These are phyloP conservation scores for Sanghuangporus sanghuang DNA, from an alignment of 1,284 basidiomycete genomes.

Conservation along the genomic window DNA sequence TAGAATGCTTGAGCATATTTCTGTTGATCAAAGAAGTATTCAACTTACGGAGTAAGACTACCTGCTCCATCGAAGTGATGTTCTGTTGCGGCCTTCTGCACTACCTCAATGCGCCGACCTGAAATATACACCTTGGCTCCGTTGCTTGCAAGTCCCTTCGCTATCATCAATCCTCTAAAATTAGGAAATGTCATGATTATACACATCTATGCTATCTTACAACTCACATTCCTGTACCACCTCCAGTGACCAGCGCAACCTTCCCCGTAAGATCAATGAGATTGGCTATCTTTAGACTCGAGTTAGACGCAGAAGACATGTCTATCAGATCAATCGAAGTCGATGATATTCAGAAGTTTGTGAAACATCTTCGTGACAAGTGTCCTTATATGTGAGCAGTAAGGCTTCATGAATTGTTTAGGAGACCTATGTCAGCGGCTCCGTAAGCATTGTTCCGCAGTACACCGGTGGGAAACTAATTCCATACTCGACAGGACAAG, in stretches of 20 bases:
- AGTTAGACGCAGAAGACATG: not conserved
- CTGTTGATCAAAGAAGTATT: not conserved
- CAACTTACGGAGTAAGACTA: conserved; percentile 17
- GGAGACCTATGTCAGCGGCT: not conserved
- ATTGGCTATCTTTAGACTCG: not conserved
- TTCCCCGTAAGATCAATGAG: conserved; percentile 45
- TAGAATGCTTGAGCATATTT: not conserved
- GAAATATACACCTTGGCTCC: conserved; percentile 82
- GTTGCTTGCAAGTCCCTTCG: conserved; percentile 67
- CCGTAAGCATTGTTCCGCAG: no score
- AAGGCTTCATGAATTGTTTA: not conserved
- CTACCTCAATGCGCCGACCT: conserved; percentile 57
- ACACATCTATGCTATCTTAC: not conserved
- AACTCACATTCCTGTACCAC: conserved; percentile 64
- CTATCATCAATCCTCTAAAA: conserved; percentile 56
- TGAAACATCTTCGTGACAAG: not conserved
- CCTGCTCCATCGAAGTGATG: conserved; percentile 35
- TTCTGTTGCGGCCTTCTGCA: conserved; percentile 48
- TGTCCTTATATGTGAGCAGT: not conserved
- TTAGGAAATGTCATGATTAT: not conserved
- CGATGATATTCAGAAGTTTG: not conserved
- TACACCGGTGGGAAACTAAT: not conserved
- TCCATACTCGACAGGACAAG: not conserved
- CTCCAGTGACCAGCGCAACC: conserved; percentile 73
- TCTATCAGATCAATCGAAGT: not conserved